Conservation (phyloP, 371 early-diverging fungal species). For the Haplosporangium sp. region DNA sequence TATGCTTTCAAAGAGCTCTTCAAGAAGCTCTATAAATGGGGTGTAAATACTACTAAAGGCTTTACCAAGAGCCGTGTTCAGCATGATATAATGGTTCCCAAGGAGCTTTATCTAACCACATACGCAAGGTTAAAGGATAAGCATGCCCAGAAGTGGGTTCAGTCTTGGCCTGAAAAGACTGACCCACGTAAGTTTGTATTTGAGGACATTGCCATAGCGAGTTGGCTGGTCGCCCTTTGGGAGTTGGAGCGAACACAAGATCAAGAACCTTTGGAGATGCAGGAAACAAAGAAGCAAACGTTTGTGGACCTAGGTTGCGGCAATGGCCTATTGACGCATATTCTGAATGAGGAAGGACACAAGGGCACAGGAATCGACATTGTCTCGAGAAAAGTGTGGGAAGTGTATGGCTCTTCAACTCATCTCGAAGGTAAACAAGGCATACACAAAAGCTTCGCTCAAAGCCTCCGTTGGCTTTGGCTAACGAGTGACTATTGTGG, state of each 20-base stretch:
- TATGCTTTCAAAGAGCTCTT: constrained; percentile 72
- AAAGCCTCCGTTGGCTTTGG: too few relatives aligned
- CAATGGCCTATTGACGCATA: constrained; percentile 88
- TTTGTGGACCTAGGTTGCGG: constrained; percentile 95
- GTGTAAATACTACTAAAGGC: constrained; percentile 76
- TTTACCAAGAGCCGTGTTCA: constrained; percentile 75
- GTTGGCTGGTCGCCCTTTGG: constrained; percentile 85
- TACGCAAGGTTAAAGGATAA: constrained; percentile 75
- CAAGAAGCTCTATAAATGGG: constrained; percentile 84
- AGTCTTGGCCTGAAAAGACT: constrained; percentile 81
- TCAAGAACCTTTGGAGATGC: neutral
- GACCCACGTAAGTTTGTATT: constrained; percentile 88
- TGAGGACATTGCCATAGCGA: constrained; percentile 89
- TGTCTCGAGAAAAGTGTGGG: constrained; percentile 84
- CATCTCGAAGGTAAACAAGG: constrained; percentile 22
- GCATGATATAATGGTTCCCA: constrained; percentile 79
- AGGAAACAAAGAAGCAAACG: constrained; percentile 39
- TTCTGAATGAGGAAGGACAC: constrained; percentile 84
- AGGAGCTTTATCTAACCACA: constrained; percentile 71
- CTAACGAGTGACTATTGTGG: too few relatives aligned
- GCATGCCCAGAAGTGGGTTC: constrained; percentile 69
- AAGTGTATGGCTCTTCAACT: constrained; percentile 52
- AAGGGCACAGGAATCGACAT: constrained; percentile 86
- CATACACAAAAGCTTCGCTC: neutral
- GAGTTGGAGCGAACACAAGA: constrained; percentile 57